Evolutionary conservation across 1,284 basidiomycete species (phyloP).

Genomic region (Sutorius eximius): DNA sequence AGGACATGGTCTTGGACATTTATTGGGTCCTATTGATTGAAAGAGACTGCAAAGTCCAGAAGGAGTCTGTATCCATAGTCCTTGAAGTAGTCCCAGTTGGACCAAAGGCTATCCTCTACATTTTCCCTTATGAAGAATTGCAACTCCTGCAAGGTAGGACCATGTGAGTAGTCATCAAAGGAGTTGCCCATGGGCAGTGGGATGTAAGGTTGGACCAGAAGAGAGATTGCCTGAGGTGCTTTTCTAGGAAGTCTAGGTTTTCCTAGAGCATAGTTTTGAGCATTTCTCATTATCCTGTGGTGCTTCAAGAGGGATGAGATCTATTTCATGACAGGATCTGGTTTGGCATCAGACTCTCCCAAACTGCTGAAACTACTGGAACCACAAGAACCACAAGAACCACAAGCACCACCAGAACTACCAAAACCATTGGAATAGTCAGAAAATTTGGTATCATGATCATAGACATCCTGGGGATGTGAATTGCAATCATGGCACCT

Average conservation of each 20-base stretch:
- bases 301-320: background rate
- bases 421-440: no score
- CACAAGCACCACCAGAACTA: no score
- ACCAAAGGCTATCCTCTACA: background rate
- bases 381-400: background rate
- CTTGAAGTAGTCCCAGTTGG: constrained; percentile 6
- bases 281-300: background rate
- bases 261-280: background rate
- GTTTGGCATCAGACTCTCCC: background rate
- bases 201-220: background rate
- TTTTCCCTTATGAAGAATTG: background rate
- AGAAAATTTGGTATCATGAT: no score
- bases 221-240: background rate
- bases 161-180: constrained; percentile 4
- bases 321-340: background rate
- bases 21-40: constrained; percentile 7
- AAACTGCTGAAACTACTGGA: background rate
- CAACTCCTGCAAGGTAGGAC: constrained; percentile 5
- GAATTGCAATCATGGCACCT: background rate
- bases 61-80: constrained; percentile 10
- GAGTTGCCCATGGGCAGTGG: background rate
- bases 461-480: no score
- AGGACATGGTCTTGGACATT: constrained; percentile 1
- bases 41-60: constrained; percentile 1
- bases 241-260: background rate